Percentiles rank a stretch among this genome's conserved stretches.
Evolutionary conservation across 2,329 filamentous ascomycete genomes (phyloP).

Genomic region (Exophiala oligosperma): DNA sequence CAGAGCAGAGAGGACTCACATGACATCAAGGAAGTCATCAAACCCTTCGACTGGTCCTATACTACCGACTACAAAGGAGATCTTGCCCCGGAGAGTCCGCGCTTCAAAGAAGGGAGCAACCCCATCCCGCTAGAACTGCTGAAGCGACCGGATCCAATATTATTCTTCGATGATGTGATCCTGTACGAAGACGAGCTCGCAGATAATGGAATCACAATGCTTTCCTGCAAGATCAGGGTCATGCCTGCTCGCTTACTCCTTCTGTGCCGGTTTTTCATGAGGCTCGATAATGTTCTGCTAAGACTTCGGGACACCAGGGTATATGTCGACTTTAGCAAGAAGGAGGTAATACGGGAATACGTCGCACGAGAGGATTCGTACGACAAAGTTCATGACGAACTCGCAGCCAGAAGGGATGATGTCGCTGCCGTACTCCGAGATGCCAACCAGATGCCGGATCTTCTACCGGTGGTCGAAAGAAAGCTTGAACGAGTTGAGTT

Average conservation of each 20-base stretch:
- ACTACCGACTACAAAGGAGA: conserved; percentile 84
- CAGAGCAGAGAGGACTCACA: conserved; percentile 72
- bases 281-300: conserved; percentile 85
- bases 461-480: conserved; percentile 71
- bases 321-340: conserved; percentile 82
- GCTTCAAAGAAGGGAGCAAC: conserved; percentile 45
- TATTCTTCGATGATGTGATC: conserved; percentile 95
- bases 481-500: conserved; percentile 58
- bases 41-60: conserved; percentile 98
- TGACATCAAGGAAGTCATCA: conserved; percentile 88
- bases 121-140: conserved; percentile 82
- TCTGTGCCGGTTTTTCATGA: conserved; percentile 84
- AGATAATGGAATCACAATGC: conserved; percentile 90
- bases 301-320: conserved; percentile 86
- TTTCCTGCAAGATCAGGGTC: conserved; percentile 88
- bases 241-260: conserved; percentile 88
- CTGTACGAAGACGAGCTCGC: conserved; percentile 97
- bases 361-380: conserved; percentile 83
- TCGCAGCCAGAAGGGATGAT: conserved; percentile 66
- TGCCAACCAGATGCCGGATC: conserved; percentile 69
- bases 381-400: conserved; percentile 70
- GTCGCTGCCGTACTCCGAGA: conserved; percentile 76
- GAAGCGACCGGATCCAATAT: conserved; percentile 84
- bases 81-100: conserved; percentile 39
- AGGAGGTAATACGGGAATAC: conserved; percentile 84